These are phyloP conservation scores for Biscutella laevigata DNA, from an alignment of 441 rosid species.

Conservation along the genomic window DNA sequence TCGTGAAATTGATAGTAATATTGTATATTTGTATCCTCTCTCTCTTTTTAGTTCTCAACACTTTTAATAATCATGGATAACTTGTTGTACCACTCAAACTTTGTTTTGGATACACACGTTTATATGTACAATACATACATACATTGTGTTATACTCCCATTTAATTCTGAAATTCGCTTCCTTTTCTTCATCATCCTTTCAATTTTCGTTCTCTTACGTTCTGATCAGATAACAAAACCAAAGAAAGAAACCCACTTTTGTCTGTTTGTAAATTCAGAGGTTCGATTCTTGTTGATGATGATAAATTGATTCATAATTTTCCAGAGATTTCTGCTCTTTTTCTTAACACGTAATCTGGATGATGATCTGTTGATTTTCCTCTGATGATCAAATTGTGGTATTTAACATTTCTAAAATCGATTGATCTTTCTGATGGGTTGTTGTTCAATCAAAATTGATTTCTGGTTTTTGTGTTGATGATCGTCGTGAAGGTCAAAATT, in stretches of 20 bases:
- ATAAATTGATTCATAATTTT: slow-evolving; percentile 39
- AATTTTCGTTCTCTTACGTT: slow-evolving; percentile 5
- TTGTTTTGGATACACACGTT: slow-evolving; percentile 25
- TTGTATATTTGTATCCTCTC: too few relatives aligned
- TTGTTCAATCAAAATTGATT: slow-evolving; percentile 9
- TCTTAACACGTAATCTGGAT: slow-evolving; percentile 31
- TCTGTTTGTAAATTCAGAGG: slow-evolving; percentile 26
- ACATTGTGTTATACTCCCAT: too few relatives aligned
- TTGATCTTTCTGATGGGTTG: slow-evolving; percentile 17
- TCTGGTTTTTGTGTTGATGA: slow-evolving; percentile 26
- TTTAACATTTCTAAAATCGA: slow-evolving; percentile 20
- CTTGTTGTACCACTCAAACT: slow-evolving; percentile 26
- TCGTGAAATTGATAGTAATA: too few relatives aligned
- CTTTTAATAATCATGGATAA: too few relatives aligned
- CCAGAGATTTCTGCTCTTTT: slow-evolving; percentile 30
- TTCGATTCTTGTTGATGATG: slow-evolving; percentile 29
- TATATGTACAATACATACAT: slow-evolving; percentile 10
- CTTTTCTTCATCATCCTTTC: slow-evolving; percentile 15
- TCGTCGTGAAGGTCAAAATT: slow-evolving; percentile 34
- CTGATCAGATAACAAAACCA: slow-evolving; percentile 18
- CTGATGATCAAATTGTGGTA: slow-evolving; percentile 2
- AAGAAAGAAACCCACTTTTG: slow-evolving; percentile 8
- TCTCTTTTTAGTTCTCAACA: too few relatives aligned
- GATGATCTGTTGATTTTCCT: not conserved
- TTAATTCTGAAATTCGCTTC: slow-evolving; percentile 2